Base-by-base conservation (phyloP, 2,329 filamentous ascomycete species). In the Colletotrichum eleusines region DNA sequence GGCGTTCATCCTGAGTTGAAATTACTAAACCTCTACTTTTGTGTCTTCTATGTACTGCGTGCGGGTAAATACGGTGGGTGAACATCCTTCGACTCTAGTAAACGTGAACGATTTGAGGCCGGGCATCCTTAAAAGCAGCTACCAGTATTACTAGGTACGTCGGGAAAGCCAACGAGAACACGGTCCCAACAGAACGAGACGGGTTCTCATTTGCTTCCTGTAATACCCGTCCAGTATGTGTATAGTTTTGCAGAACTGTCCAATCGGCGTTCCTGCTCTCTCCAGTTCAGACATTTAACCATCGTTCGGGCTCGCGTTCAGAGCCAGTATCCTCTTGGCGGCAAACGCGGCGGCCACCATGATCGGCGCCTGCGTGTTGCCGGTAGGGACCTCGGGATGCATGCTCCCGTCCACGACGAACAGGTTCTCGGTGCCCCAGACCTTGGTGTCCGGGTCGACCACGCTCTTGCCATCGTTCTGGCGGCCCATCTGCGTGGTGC, bases 381-480 rank as follows among this genome's bases (percentile, higher is more conserved):
- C 72, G 1, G 72, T 73, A 3, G 72, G 66, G 4, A 73, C 58
- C 50, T 77, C 89, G n/a, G 77, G 77, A 5, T 79, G 77, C 66
- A 79, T 78, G 53, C 77, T 78, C 3, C 71, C 77, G 38, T 79
- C 77, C 5, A 76, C 76, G 9, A 79, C 74, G 31, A 78, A 78
- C 23, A 79, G 48, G 61, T 79, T 79, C 53, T 76, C 74, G 11
- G 74, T 78, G 20, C 77, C 76, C 74, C 76, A 79, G 11, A 79
- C 77, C 35, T 75, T 76, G n/a, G 78, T 76, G 66, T 80, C 62
- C 18, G 74, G 72, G 50, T 79, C 78, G 40, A 80, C 78, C 1
- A 80, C 78, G 38, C 76, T 78, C 18, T 68, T 73, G 1, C 78
- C 78, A 54, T 80, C 77, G 53, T 80, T 78, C 8, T 63, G 55